Conservation (phyloP, 2,329 filamentous ascomycete species). For the Leptosphaerulina australis region DNA sequence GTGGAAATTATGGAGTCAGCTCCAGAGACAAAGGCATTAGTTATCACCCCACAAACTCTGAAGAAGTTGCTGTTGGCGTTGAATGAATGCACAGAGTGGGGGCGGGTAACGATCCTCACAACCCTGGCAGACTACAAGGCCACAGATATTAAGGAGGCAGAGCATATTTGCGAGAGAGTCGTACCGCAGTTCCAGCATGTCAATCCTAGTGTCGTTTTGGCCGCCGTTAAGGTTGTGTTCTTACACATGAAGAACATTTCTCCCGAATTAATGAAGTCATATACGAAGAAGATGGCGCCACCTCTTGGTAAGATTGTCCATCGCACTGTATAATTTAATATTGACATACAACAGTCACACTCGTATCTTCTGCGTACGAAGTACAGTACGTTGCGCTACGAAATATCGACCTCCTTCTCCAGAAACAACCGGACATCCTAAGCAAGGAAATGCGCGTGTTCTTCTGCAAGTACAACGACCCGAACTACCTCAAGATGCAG, state of each 20-base stretch:
- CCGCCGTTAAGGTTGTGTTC: slow-evolving; percentile 98
- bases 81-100: slow-evolving; percentile 99
- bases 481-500: slow-evolving; percentile 94
- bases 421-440: slow-evolving; percentile 94
- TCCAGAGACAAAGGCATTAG: slow-evolving; percentile 85
- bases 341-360: slow-evolving; percentile 70
- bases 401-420: slow-evolving; percentile 94
- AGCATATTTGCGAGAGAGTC: slow-evolving; percentile 97
- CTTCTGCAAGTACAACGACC: slow-evolving; percentile 99
- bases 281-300: slow-evolving; percentile 98
- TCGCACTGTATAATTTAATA: not conserved
- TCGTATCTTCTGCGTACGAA: slow-evolving; percentile 93
- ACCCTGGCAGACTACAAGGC: slow-evolving; percentile 89
- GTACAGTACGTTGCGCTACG: slow-evolving; percentile 96
- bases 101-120: slow-evolving; percentile 87
- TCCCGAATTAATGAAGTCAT: slow-evolving; percentile 78
- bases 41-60: slow-evolving; percentile 79
- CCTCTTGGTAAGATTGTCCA: slow-evolving; percentile 71
- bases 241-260: slow-evolving; percentile 89
- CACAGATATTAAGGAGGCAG: slow-evolving; percentile 88
- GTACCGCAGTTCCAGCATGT: slow-evolving; percentile 98
- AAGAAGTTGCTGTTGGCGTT: slow-evolving; percentile 97
- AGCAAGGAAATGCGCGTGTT: slow-evolving; percentile 98
- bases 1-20: slow-evolving; percentile 89
- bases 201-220: slow-evolving; percentile 93